Percentiles rank a stretch among this genome's conserved stretches.
Evolutionary conservation across 2,329 filamentous ascomycete genomes (phyloP).

Genomic region (Juglanconis sp.): DNA sequence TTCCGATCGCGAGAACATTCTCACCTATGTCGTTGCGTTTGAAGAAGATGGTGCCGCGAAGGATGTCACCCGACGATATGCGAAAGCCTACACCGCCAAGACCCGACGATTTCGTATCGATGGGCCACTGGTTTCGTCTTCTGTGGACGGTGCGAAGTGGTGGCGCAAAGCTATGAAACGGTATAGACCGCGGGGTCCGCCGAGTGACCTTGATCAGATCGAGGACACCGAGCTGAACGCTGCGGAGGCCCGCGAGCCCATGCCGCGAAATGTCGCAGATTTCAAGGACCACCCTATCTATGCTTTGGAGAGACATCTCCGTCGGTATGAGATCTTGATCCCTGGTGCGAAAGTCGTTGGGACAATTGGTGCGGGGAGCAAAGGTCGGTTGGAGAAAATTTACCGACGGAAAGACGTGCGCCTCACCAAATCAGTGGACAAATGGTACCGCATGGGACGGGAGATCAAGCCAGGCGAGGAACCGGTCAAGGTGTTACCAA

Average conservation of each 20-base stretch:
- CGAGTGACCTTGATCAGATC: conserved; percentile 72
- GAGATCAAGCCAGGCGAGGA: conserved; percentile 77
- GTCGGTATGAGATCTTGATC: conserved; percentile 76
- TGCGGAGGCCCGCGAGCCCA: conserved; percentile 71
- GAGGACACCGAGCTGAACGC: conserved; percentile 75
- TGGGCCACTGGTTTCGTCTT: conserved; percentile 35
- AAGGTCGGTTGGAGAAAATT: conserved; percentile 67
- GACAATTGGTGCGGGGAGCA: conserved; percentile 68
- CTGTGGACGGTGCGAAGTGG: conserved; percentile 36
- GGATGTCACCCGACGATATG: conserved; percentile 86
- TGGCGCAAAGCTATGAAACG: conserved; percentile 49
- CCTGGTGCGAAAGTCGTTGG: conserved; percentile 69
- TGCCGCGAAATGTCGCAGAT: conserved; percentile 82
- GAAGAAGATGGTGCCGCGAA: conserved; percentile 73
- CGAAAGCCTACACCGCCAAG: conserved; percentile 86
- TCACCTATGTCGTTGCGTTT: conserved; percentile 84
- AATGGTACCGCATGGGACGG: conserved; percentile 86
- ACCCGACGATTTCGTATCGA: conserved; percentile 82
- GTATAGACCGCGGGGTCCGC: conserved; percentile 31
- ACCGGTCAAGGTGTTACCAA: conserved; percentile 71
- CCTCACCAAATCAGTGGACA: conserved; percentile 72
- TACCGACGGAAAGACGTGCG: conserved; percentile 82
- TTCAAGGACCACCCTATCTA: conserved; percentile 84
- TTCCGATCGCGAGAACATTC: conserved; percentile 69
- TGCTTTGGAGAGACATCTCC: conserved; percentile 80